Evolutionary conservation across 129 eudicot genomes (phyloP), one percentile per base, ranked within the genome.

Genomic region (Helichrysum umbraculigerum): DNA sequence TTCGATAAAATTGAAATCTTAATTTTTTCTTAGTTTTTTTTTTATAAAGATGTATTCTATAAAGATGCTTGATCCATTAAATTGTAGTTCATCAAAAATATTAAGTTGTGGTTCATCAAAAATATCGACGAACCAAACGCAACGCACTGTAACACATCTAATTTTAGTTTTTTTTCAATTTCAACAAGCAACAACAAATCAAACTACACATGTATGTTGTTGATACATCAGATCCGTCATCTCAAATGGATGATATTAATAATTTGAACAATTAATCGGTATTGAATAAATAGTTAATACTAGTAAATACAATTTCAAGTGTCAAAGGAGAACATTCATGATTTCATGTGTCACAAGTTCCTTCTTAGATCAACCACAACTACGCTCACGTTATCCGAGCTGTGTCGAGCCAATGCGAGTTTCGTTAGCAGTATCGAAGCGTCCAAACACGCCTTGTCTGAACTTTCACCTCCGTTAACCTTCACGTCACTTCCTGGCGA

Each of bases 401-500:
- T 93, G 41, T 77, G 88, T 64, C 98, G 79, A 0, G 98, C 98
- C 86, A 93, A 66, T 16, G 98, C 98, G 30, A 93, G 54, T 70
- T 93, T 93, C 35, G 98, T 90, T 77, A 93, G 71, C 76, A 93
- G 78, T 17, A 90, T 90, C n/a, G 98, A 90, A 28, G 98, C 98
- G 51, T 90, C 98, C 7, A 85, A 88, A 62, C 98, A 93, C 0
- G 95, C 92, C 86, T 86, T 83, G 65, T 93, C 91, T 41, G 98
- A 88, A 67, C 92, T 85, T 65, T 86, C 95, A 4, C 90, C 83
- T 54, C 82, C 77, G 50, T 76, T 89, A 44, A 76, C 44, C 8
- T 66, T 62, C 4, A 54, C 78, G 14, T 88, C 85, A n/a, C 15
- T 83, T 7, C 87, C 96, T 35, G 87, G 84, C 0, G 91, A 72